phyloP scores from a whole-genome alignment of 2,329 filamentous ascomycete species.

The Eurotiales sp. region DNA sequence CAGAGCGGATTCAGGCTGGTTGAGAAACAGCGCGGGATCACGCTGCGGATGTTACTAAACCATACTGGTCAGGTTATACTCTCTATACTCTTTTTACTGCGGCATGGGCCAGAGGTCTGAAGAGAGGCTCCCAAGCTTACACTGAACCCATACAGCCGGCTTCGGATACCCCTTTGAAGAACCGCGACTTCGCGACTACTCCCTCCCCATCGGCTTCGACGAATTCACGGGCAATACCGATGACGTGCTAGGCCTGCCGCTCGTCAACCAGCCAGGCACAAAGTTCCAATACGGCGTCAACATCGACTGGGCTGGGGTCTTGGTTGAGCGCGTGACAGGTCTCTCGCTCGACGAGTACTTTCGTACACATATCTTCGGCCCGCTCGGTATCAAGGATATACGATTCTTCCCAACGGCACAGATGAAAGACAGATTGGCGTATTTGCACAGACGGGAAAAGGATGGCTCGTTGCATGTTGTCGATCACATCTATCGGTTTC shows the following conservation, averaged over 20 bases:
- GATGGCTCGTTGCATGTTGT: slow-evolving; percentile 33
- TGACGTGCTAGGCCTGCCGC: slow-evolving; percentile 49
- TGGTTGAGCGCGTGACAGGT: slow-evolving; percentile 46
- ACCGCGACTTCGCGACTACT: slow-evolving; percentile 35
- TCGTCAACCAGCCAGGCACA: slow-evolving; percentile 63
- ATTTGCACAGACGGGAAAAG: slow-evolving; percentile 53
- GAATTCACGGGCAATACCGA: slow-evolving; percentile 54
- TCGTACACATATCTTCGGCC: slow-evolving; percentile 46
- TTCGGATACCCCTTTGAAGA: slow-evolving; percentile 50
- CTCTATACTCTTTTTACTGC: too few relatives aligned
- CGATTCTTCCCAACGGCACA: slow-evolving; percentile 54
- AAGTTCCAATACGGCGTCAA: slow-evolving; percentile 59
- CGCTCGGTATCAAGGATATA: slow-evolving; percentile 49
- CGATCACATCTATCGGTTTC: slow-evolving; percentile 12
- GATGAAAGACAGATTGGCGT: slow-evolving; percentile 54
- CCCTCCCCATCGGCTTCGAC: slow-evolving; percentile 50
- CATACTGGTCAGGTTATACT: slow-evolving; percentile 46
- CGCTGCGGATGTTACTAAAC: slow-evolving; percentile 48
- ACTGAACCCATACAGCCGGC: slow-evolving; percentile 19
- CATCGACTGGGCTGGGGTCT: slow-evolving; percentile 54
- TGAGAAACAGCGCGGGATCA: slow-evolving; percentile 44
- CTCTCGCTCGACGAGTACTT: slow-evolving; percentile 48
- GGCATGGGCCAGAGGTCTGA: too few relatives aligned
- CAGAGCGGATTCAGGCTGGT: slow-evolving; percentile 24
- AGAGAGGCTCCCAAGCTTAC: too few relatives aligned